Conservation (phyloP, 257 asterid genomes). For the Solanum habrochaites region DNA sequence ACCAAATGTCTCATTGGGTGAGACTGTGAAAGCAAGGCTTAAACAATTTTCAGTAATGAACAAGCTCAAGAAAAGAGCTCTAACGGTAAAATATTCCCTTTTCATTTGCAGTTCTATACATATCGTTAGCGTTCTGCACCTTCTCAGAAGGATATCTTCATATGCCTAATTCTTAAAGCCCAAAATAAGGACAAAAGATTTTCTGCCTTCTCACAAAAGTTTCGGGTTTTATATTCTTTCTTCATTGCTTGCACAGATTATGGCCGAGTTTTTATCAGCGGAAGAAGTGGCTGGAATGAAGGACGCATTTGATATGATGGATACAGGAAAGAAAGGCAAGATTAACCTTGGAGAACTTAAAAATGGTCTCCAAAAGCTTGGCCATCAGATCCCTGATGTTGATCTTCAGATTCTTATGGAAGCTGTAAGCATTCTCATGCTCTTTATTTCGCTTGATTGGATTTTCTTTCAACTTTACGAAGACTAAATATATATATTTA, state of each 20-base stretch:
- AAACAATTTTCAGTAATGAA: conserved; percentile 68
- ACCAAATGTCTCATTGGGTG: conserved; percentile 62
- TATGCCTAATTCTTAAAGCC: neutral
- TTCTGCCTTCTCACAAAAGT: neutral
- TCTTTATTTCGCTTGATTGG: neutral
- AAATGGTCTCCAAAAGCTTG: conserved; percentile 44
- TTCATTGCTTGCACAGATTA: conserved; percentile 28
- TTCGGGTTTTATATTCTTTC: neutral
- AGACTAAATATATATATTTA: neutral
- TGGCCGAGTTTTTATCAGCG: conserved; percentile 61
- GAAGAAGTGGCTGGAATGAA: conserved; percentile 70
- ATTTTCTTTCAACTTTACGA: neutral
- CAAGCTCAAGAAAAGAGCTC: conserved; percentile 65
- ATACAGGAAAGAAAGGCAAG: conserved; percentile 41
- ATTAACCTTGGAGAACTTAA: conserved; percentile 42
- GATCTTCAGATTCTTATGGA: conserved; percentile 67
- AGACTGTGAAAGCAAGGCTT: conserved; percentile 70
- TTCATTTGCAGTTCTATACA: neutral
- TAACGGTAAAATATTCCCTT: conserved; percentile 25
- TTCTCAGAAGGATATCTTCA: neutral
- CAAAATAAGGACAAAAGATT: neutral
- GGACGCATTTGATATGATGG: conserved; percentile 59
- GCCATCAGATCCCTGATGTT: conserved; percentile 54
- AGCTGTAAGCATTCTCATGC: conserved; percentile 36
- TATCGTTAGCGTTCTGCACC: neutral